A percentile compares a stretch with the other conserved stretches of the same genome.
These are phyloP conservation scores for Canna indica DNA, from an alignment of 176 grass and related monocot genomes.

Conservation along the genomic window DNA sequence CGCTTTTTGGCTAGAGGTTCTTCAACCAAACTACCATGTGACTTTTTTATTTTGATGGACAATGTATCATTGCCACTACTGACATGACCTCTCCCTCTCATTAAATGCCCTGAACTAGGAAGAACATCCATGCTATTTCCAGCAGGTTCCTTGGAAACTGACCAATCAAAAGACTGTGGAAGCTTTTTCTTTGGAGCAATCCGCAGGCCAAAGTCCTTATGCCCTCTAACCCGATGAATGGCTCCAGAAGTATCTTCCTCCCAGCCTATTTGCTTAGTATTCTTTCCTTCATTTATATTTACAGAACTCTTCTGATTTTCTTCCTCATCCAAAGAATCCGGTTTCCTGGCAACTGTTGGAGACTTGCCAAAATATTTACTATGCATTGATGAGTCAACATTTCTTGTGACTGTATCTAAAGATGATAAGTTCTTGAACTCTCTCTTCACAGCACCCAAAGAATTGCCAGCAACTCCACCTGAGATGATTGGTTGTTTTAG, in stretches of 20 bases:
- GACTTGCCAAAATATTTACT: slow-evolving; percentile 26
- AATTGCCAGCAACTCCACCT: slow-evolving; percentile 35
- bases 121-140: slow-evolving; percentile 32
- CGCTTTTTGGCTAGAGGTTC: slow-evolving; percentile 59
- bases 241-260: slow-evolving; percentile 36
- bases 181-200: slow-evolving; percentile 45
- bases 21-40: slow-evolving; percentile 40
- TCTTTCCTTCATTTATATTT: not conserved
- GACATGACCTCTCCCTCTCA: slow-evolving; percentile 22
- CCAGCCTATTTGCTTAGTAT: slow-evolving; percentile 27
- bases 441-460: slow-evolving; percentile 21
- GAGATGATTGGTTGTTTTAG: slow-evolving; percentile 34
- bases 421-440: slow-evolving; percentile 20
- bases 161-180: slow-evolving; percentile 23
- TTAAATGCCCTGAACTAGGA: slow-evolving; percentile 28
- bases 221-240: slow-evolving; percentile 31
- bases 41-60: slow-evolving; percentile 41
- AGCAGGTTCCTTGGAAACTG: slow-evolving; percentile 23
- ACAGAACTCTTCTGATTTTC: slow-evolving; percentile 5
- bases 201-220: slow-evolving; percentile 32
- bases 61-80: slow-evolving; percentile 24
- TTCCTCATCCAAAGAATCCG: slow-evolving; percentile 39
- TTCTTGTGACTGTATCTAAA: slow-evolving; percentile 19
- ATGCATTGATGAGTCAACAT: slow-evolving; percentile 18
- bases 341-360: slow-evolving; percentile 30